Evolutionary conservation across 2,329 filamentous ascomycete genomes (phyloP).

Genomic region (Aspergillus proliferans): DNA sequence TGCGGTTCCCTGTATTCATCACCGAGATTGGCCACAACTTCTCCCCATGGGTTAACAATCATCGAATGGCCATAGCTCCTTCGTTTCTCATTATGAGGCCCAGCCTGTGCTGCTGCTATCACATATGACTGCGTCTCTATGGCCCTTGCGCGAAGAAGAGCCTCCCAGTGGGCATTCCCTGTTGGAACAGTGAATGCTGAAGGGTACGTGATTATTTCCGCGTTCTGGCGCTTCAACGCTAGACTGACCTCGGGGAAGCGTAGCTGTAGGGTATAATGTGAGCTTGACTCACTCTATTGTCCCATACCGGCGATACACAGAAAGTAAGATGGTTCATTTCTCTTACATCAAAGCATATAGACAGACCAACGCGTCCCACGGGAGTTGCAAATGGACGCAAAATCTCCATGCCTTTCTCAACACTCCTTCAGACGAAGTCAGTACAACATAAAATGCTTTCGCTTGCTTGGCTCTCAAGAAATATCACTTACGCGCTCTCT

Average conservation of each 20-base stretch:
- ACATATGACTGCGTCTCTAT: constrained; percentile 88
- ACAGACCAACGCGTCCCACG: constrained; percentile 67
- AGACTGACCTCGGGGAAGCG: constrained; percentile 73
- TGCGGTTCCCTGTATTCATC: constrained; percentile 41
- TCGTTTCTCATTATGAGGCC: constrained; percentile 66
- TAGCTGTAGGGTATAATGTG: constrained; percentile 39
- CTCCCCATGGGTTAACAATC: constrained; percentile 82
- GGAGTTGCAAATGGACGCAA: constrained; percentile 65
- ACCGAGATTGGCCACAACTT: constrained; percentile 59
- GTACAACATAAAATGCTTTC: neutral
- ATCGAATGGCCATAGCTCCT: constrained; percentile 80
- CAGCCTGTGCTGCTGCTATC: constrained; percentile 76
- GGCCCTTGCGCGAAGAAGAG: constrained; percentile 69
- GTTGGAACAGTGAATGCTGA: constrained; percentile 87
- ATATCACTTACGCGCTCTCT: constrained; percentile 48
- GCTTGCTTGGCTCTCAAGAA: too few relatives aligned
- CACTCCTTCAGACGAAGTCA: constrained; percentile 41
- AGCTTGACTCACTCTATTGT: neutral
- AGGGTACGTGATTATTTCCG: constrained; percentile 77
- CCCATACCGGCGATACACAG: neutral
- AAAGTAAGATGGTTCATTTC: neutral
- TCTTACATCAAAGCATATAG: constrained; percentile 78
- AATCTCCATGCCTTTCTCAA: constrained; percentile 61
- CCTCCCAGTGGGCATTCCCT: constrained; percentile 78
- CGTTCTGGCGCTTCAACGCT: constrained; percentile 58